Evolutionary conservation across 148 eudicot species (phyloP).

Genomic region (Fallopia convolvulus): DNA sequence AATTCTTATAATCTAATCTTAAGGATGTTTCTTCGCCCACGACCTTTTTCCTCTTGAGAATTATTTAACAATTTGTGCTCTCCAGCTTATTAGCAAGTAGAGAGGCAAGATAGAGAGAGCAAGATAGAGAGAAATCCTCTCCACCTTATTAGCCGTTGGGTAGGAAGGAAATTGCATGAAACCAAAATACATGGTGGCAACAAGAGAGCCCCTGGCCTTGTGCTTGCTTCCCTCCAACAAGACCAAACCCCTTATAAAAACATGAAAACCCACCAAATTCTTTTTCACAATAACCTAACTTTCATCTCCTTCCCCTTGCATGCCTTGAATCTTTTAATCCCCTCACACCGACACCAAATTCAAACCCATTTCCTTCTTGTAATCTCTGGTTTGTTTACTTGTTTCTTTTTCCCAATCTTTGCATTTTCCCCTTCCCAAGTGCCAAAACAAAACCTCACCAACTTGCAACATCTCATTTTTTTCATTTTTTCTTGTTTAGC

Average conservation of each 20-base stretch:
- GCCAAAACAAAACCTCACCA: constrained; percentile 39
- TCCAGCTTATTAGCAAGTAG: too few species aligned
- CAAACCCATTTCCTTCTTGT: constrained; percentile 50
- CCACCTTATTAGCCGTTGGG: constrained; percentile 27
- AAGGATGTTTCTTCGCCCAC: not conserved
- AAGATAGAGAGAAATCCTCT: not conserved
- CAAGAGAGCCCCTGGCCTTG: constrained; percentile 48
- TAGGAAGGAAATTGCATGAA: constrained; percentile 29
- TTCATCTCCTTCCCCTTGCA: constrained; percentile 38
- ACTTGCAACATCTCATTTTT: constrained; percentile 18
- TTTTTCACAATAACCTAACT: constrained; percentile 50
- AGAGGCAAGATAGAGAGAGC: not conserved
- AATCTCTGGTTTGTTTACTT: constrained; percentile 38
- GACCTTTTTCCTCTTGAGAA: not conserved
- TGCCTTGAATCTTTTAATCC: constrained; percentile 32
- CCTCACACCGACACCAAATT: constrained; percentile 27
- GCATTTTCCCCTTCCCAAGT: constrained; percentile 29
- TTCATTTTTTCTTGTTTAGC: constrained; percentile 25
- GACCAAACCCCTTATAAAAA: constrained; percentile 27
- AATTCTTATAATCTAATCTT: not conserved
- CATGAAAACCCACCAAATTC: constrained; percentile 21
- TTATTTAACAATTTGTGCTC: not conserved
- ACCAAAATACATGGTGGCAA: constrained; percentile 32
- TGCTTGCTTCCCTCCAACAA: not conserved
- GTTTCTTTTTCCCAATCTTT: constrained; percentile 24